Base-by-base conservation (phyloP, 2,329 filamentous ascomycete species). In the Ascochyta lentis region DNA sequence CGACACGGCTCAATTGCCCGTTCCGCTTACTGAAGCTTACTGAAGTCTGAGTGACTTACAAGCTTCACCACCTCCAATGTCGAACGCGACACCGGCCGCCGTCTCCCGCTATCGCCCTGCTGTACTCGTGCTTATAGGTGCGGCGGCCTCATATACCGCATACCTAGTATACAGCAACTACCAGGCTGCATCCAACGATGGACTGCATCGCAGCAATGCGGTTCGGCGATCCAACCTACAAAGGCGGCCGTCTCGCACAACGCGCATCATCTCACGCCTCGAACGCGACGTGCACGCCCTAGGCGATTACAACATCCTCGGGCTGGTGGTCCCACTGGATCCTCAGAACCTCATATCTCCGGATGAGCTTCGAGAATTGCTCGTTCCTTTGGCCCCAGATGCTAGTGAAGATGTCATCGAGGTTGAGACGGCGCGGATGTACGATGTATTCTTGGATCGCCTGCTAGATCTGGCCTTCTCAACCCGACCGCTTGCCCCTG, bases 181-280 rank as follows among this genome's bases (percentile, higher is more conserved):
- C 54, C 73, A 72, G 40, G 66, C 59, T 23, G 65, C 63, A 58
- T 67, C 65, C 55, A 67, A 49, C 24, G 56, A 62, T 39, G 59
- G 66, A 13, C 76, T 91, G 27, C 88, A 85, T 63, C 80, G 89
- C 59, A 88, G 87, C 69, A 90, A 90, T 73, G 88, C 89, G 10
- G 70, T 90, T 34, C 86, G 87, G 58, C 83, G 84, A 42, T 70
- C 76, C 29, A 79, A 79, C 23, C 70, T 74, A 3, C 64, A 61
- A 45, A 57, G 76, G 76, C 50, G 60, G 33, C 56, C 56, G 16
- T 60, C 60, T 4, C 58, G 58, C 29, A 51, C 60, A 6, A 61
- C 64, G 22, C 65, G 59, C 33, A 40, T 60, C 48, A 47, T 57
- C 38, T 49, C 63, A 24, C 63, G 60, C 24, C 49, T 60, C 19